Percentiles rank a stretch among this genome's conserved stretches.
Conservation (phyloP, 257 asterid genomes). For the Solanum neorickii region DNA sequence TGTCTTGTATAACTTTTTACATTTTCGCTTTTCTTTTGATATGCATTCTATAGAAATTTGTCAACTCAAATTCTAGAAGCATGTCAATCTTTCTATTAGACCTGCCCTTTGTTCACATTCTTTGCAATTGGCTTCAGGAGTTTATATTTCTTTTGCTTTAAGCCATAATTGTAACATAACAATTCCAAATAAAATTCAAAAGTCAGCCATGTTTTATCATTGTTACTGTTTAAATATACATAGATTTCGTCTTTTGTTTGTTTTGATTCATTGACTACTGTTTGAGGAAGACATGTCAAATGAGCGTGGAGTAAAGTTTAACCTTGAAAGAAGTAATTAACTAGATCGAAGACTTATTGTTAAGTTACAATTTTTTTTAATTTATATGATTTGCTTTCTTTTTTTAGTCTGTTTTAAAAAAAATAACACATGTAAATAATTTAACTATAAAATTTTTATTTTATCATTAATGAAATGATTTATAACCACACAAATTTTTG, state of each 20-base stretch:
- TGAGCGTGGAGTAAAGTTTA: not conserved
- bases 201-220: not conserved
- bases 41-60: not conserved
- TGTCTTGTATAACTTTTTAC: not conserved
- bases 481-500: no score
- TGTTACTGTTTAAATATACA: not conserved
- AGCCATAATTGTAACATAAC: not conserved
- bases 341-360: no score
- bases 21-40: not conserved
- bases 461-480: no score
- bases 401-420: no score
- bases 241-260: not conserved
- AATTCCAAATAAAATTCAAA: not conserved
- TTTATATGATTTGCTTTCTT: no score
- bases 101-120: not conserved
- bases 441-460: no score
- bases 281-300: not conserved
- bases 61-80: not conserved
- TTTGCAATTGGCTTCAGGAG: not conserved
- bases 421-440: no score
- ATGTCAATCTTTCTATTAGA: not conserved
- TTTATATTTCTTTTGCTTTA: not conserved
- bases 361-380: no score
- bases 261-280: not conserved
- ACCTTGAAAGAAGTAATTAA: not conserved